These are phyloP conservation scores for Raphanus hybrid DNA, from an alignment of 441 rosid genomes.

Conservation along the genomic window DNA sequence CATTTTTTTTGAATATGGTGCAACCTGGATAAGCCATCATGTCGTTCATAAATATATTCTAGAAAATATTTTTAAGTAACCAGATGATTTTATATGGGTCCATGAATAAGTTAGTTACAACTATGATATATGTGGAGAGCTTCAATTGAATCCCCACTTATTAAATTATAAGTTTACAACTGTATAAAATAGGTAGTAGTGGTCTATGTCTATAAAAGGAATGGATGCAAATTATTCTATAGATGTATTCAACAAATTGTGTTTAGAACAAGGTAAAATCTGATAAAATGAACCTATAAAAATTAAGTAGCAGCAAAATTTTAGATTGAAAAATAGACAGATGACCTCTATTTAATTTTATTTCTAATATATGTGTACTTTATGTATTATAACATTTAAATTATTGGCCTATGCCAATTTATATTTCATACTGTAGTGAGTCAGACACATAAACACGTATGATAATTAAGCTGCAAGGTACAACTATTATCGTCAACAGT, in stretches of 20 bases:
- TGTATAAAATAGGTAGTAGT: neutral
- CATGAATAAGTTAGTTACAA: slow-evolving; percentile 3
- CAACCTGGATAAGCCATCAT: neutral
- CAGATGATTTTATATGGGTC: slow-evolving; percentile 6
- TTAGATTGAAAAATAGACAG: neutral
- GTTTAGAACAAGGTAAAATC: neutral
- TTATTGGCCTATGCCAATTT: neutral
- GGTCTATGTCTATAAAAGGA: neutral
- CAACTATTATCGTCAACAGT: too few species aligned
- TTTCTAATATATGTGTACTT: neutral
- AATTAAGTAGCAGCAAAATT: neutral
- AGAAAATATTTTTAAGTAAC: neutral
- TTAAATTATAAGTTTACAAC: neutral
- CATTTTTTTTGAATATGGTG: neutral
- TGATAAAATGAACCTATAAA: neutral
- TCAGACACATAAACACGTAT: neutral
- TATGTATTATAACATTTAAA: neutral
- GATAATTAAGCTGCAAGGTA: too few species aligned
- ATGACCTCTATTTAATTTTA: neutral
- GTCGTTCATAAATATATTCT: neutral
- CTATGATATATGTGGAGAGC: slow-evolving; percentile 4
- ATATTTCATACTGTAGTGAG: neutral
- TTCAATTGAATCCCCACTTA: slow-evolving; percentile 13
- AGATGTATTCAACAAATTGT: neutral
- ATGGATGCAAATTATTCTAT: neutral